Percentiles rank a stretch among this genome's conserved stretches.
These are phyloP conservation scores for Madurella mycetomatis DNA, from an alignment of 2,329 filamentous ascomycete genomes.

Conservation along the genomic window DNA sequence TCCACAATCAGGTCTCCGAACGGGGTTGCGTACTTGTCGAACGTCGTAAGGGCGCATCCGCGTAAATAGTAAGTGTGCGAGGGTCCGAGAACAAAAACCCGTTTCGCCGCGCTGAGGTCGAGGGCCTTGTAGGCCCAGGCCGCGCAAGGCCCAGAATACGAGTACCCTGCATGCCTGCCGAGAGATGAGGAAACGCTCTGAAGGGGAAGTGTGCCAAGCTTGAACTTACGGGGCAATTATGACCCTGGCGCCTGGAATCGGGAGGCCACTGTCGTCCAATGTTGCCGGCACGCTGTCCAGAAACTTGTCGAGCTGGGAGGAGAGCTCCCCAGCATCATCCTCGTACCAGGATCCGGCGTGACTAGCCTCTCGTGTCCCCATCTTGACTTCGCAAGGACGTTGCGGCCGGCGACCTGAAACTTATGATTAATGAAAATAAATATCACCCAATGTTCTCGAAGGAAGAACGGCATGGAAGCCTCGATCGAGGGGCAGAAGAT, in stretches of 20 bases:
- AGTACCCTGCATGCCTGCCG: slow-evolving; percentile 83
- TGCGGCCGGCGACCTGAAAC: not conserved
- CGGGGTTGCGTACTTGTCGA: slow-evolving; percentile 67
- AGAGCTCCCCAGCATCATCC: slow-evolving; percentile 54
- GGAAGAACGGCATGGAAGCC: not conserved
- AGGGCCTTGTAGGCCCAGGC: slow-evolving; percentile 92
- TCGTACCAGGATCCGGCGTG: slow-evolving; percentile 92
- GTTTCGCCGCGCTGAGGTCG: slow-evolving; percentile 76
- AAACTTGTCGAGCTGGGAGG: slow-evolving; percentile 67
- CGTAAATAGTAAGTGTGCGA: slow-evolving; percentile 82
- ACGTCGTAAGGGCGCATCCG: slow-evolving; percentile 71
- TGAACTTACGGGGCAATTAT: slow-evolving; percentile 85
- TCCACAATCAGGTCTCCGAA: slow-evolving; percentile 69
- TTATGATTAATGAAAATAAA: not conserved
- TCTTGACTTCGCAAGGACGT: not conserved
- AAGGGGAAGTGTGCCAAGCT: not conserved
- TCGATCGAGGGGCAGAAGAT: not conserved
- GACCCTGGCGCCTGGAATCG: slow-evolving; percentile 69
- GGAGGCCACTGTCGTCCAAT: slow-evolving; percentile 58
- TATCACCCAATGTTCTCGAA: not conserved
- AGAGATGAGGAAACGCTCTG: slow-evolving; percentile 14
- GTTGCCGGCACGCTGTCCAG: slow-evolving; percentile 65
- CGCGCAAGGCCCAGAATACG: slow-evolving; percentile 85
- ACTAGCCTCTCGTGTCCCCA: slow-evolving; percentile 48
- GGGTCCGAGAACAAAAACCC: slow-evolving; percentile 87